Percentiles rank a stretch among this genome's conserved stretches.
These are phyloP conservation scores for Sarocladiaceae sp. DNA, from an alignment of 2,329 filamentous ascomycete genomes.

Conservation along the genomic window DNA sequence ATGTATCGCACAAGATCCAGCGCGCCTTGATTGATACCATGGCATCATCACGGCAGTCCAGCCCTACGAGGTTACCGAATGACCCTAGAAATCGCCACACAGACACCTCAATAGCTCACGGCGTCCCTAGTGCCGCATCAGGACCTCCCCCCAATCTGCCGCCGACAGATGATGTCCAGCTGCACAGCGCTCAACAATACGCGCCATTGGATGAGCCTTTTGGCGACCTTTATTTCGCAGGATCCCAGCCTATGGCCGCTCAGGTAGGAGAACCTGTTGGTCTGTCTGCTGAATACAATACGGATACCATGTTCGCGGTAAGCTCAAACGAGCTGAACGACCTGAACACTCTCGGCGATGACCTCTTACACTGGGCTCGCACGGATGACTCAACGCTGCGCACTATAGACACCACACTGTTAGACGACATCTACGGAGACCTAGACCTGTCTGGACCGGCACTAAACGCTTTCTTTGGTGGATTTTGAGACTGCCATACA, in stretches of 20 bases:
- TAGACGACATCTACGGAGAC: background rate
- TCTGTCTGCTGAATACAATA: background rate
- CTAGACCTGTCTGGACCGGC: background rate
- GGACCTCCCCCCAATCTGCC: background rate
- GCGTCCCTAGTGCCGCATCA: background rate
- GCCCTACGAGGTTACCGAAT: background rate
- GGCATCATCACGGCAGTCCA: background rate
- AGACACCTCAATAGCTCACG: background rate
- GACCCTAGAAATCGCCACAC: background rate
- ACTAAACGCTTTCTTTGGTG: background rate
- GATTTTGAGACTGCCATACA: background rate
- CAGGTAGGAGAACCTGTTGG: background rate
- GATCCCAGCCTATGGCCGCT: background rate
- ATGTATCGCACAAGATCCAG: background rate
- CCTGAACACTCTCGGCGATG: background rate
- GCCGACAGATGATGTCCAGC: background rate
- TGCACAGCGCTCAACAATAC: background rate
- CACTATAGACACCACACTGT: background rate
- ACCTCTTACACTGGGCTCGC: background rate
- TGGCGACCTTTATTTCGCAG: background rate
- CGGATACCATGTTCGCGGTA: background rate
- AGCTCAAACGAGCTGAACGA: background rate
- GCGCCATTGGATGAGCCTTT: background rate
- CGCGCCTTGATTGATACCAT: background rate
- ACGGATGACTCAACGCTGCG: background rate